phyloP scores from a whole-genome alignment of 306 rosid genomes.

The Acacia acuminata region DNA sequence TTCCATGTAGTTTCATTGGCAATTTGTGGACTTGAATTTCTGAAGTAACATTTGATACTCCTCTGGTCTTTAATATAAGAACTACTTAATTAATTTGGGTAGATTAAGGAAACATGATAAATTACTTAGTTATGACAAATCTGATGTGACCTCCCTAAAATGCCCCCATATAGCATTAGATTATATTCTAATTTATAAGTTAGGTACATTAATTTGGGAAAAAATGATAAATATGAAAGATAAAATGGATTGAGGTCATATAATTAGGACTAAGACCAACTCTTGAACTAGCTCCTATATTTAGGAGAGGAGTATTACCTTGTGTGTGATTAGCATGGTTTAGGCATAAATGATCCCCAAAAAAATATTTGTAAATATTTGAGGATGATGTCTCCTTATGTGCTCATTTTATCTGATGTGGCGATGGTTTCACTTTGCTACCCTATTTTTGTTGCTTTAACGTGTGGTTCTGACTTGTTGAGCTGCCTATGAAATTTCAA shows the following conservation, averaged over 20 bases:
- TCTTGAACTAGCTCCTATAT: no score
- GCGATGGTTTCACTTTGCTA: neutral
- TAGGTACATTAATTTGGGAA: no score
- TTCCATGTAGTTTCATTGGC: neutral
- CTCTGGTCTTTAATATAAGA: no score
- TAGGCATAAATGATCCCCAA: neutral
- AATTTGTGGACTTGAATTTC: neutral
- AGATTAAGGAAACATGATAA: no score
- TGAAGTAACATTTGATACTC: neutral
- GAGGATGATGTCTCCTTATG: neutral
- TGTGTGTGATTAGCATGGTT: neutral
- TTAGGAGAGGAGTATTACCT: neutral
- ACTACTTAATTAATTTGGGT: no score
- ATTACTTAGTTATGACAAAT: no score
- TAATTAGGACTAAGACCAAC: no score
- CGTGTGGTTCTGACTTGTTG: neutral
- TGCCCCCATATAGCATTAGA: no score
- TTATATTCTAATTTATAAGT: no score
- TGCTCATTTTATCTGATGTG: neutral
- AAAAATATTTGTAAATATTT: neutral
- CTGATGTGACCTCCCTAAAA: no score
- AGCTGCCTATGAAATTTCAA: neutral
- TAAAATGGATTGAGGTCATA: no score
- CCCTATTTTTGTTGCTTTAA: neutral
- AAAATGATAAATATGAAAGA: no score